Conservation (phyloP, 768 basidiomycete species). For the Dictyophora rubrovolvata region DNA sequence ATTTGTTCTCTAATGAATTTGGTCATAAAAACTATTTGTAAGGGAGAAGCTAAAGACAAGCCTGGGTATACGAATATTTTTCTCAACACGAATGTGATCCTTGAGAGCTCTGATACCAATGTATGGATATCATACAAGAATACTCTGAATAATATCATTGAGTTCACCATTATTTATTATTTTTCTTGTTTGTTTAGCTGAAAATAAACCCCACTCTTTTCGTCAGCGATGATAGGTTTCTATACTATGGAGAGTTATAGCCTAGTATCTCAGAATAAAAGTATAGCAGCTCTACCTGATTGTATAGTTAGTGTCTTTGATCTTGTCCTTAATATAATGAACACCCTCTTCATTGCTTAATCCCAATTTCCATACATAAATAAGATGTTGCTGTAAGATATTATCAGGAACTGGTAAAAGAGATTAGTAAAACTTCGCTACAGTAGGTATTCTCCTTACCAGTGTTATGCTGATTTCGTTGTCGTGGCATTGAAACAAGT, state of each 20-base stretch:
- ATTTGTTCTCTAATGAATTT: constrained; percentile 12
- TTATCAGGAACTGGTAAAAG: not conserved
- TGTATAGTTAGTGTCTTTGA: constrained; percentile 10
- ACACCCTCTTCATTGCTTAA: constrained; percentile 21
- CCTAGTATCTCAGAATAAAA: constrained; percentile 13
- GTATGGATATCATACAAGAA: constrained; percentile 18
- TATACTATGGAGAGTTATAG: constrained; percentile 13
- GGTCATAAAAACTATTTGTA: constrained; percentile 10
- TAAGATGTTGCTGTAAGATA: not conserved
- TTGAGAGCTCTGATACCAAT: constrained; percentile 21
- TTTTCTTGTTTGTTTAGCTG: not conserved
- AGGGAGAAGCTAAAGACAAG: constrained; percentile 10
- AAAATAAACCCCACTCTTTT: not conserved
- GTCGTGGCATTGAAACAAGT: not conserved
- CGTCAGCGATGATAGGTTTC: constrained; percentile 13
- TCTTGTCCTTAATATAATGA: constrained; percentile 14
- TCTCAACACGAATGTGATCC: constrained; percentile 16
- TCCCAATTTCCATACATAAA: constrained; percentile 15
- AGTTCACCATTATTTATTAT: not conserved
- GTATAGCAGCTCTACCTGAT: constrained; percentile 12
- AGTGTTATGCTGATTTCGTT: not conserved
- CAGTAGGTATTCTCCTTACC: not conserved
- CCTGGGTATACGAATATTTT: constrained; percentile 18
- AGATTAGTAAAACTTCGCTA: not conserved
- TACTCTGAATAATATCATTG: constrained; percentile 9